phyloP scores from a whole-genome alignment of 116 monocot species.

The Dioscorea cayenensis region DNA sequence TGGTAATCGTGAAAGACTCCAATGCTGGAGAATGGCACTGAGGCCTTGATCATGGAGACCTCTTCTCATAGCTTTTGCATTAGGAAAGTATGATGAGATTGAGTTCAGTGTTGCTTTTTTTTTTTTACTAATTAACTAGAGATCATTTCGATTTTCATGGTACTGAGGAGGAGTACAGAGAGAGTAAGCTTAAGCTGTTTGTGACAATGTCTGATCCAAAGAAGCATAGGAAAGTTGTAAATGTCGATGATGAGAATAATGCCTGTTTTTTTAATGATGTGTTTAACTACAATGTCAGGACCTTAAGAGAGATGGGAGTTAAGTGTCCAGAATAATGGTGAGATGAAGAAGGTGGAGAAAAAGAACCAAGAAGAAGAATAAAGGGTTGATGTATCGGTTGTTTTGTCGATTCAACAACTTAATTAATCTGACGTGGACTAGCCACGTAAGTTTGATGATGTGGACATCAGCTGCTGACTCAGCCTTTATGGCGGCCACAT shows the following conservation, averaged over 20 bases:
- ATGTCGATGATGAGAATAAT: slow-evolving; percentile 13
- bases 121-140: slow-evolving; percentile 34
- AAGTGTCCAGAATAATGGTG: too few relatives aligned
- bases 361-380: too few relatives aligned
- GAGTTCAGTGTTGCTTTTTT: slow-evolving; percentile 22
- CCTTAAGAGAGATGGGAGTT: too few relatives aligned
- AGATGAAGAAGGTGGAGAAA: too few relatives aligned
- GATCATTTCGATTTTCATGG: slow-evolving; percentile 34
- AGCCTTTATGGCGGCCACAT: too few relatives aligned
- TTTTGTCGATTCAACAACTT: too few relatives aligned
- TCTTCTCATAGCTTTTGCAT: slow-evolving; percentile 26
- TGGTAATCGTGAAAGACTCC: slow-evolving; percentile 14
- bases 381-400: too few relatives aligned
- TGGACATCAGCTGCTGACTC: too few relatives aligned
- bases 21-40: slow-evolving; percentile 14
- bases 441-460: too few relatives aligned
- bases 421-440: too few relatives aligned
- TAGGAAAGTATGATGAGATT: slow-evolving; percentile 21
- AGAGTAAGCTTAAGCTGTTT: slow-evolving; percentile 30
- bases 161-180: slow-evolving; percentile 19
- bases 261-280: too few relatives aligned
- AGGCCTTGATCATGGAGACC: slow-evolving; percentile 22
- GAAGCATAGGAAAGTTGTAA: slow-evolving; percentile 27
- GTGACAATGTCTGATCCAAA: slow-evolving; percentile 20
- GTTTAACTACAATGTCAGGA: too few relatives aligned